phyloP scores from a whole-genome alignment of 163 green algal genomes.

The Chloromonas sp. region DNA sequence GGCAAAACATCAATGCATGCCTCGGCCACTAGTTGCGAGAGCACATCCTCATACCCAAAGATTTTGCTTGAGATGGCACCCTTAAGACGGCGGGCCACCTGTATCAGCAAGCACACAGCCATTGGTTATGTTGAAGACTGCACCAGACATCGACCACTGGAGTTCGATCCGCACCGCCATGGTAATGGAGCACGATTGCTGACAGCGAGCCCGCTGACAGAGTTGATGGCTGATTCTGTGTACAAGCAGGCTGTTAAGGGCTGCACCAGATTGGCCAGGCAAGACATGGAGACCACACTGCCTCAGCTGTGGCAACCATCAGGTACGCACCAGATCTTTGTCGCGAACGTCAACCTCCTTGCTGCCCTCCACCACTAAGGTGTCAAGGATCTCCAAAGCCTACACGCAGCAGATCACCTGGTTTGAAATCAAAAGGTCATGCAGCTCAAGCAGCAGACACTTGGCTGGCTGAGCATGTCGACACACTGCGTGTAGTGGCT shows the following conservation, averaged over 20 bases:
- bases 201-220: no score
- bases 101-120: neutral
- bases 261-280: no score
- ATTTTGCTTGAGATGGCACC: conserved; percentile 77
- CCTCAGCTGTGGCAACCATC: neutral
- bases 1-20: conserved; percentile 94
- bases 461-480: no score
- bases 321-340: conserved; percentile 45
- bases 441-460: no score
- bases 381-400: conserved; percentile 81
- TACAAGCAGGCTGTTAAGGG: no score
- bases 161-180: no score
- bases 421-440: no score
- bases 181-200: no score
- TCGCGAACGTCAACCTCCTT: conserved; percentile 76
- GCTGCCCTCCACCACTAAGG: conserved; percentile 68
- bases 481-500: no score
- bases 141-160: no score
- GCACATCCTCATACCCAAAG: conserved; percentile 76
- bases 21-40: conserved; percentile 82
- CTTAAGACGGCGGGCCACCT: conserved; percentile 72
- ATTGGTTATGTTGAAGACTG: neutral
- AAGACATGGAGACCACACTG: neutral
- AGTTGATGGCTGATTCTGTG: no score
- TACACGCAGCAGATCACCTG: conserved; percentile 17